Evolutionary conservation across 805 yeast species (phyloP).

Genomic region (Candida nanaspora): DNA sequence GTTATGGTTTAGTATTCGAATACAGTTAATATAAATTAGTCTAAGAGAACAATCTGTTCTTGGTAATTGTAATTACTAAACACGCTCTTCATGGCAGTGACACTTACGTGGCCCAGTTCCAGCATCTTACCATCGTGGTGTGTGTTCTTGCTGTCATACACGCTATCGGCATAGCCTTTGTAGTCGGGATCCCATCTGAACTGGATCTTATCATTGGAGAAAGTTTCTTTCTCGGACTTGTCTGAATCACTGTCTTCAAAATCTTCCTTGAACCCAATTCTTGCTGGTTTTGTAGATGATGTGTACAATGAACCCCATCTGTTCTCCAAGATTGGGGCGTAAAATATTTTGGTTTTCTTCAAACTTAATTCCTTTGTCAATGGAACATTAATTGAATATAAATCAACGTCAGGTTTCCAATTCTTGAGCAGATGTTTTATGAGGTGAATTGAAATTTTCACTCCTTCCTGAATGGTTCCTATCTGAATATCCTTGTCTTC

Average conservation of each 20-base stretch:
- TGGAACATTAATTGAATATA: conserved; percentile 75
- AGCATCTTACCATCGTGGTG: not conserved
- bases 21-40: too few species aligned
- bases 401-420: conserved; percentile 49
- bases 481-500: conserved; percentile 37
- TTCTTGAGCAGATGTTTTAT: conserved; percentile 45
- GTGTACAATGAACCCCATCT: conserved; percentile 45
- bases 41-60: not conserved
- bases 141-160: not conserved
- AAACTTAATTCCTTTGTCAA: conserved; percentile 39
- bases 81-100: not conserved
- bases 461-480: conserved; percentile 47
- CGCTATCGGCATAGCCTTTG: conserved; percentile 15
- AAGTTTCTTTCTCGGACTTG: too few species aligned
- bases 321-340: conserved; percentile 68
- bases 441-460: conserved; percentile 52
- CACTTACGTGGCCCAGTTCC: not conserved
- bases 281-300: not conserved
- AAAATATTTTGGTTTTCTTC: conserved; percentile 47
- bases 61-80: not conserved
- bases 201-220: conserved; percentile 23
- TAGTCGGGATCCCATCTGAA: conserved; percentile 77
- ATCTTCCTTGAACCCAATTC: not conserved
- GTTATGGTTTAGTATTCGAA: too few species aligned
- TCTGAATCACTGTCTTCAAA: not conserved